phyloP scores from a whole-genome alignment of 2,329 filamentous ascomycete genomes.

The Colletotrichum horii region DNA sequence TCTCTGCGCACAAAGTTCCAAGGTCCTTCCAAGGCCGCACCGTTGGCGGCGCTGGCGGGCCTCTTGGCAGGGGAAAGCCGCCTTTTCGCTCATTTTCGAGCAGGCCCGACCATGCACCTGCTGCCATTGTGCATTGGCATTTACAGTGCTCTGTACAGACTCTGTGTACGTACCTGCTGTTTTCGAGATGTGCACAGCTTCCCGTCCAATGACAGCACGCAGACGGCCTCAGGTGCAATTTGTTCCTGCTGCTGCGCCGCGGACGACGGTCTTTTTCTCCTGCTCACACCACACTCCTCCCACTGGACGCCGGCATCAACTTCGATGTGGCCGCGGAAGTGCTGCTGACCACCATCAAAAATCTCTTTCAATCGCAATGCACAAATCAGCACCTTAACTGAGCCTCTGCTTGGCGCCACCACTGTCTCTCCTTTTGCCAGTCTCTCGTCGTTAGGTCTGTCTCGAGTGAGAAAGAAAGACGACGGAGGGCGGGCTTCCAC shows the following conservation, averaged over 20 bases:
- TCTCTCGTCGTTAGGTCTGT: background rate
- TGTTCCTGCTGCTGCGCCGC: background rate
- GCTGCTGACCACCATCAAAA: background rate
- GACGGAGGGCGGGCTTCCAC: background rate
- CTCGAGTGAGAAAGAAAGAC: background rate
- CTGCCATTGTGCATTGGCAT: background rate
- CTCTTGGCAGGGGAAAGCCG: constrained; percentile 11
- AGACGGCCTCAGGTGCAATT: background rate
- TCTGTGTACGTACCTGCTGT: background rate
- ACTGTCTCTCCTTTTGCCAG: background rate
- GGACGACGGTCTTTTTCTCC: background rate
- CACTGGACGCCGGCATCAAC: background rate
- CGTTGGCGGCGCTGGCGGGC: constrained; percentile 2
- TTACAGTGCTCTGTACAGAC: background rate
- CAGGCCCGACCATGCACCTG: background rate
- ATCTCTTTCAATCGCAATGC: background rate
- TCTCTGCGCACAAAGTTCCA: background rate
- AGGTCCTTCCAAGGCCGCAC: background rate
- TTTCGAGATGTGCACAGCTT: background rate
- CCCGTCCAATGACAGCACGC: background rate
- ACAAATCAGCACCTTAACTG: constrained; percentile 2
- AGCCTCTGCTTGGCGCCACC: background rate
- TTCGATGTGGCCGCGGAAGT: background rate
- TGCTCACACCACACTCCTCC: background rate
- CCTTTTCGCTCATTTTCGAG: background rate